Evolutionary conservation across 2,329 filamentous ascomycete genomes (phyloP), one percentile per base, ranked within the genome.

Genomic region (Venturia carpophila): DNA sequence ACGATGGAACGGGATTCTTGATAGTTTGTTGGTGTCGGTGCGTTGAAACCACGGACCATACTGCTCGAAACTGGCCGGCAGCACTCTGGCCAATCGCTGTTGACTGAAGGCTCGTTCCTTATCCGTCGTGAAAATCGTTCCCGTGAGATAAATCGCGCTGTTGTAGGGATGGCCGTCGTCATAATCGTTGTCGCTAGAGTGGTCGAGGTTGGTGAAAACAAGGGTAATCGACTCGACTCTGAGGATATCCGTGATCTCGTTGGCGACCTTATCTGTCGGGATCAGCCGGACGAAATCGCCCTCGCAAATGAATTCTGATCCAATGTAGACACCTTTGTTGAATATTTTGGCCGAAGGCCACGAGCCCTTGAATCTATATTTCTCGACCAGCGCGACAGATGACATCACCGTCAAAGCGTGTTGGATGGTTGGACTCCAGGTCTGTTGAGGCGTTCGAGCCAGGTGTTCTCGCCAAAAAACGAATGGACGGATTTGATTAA

Each of bases 271-370:
- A 17, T 55, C 52, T 42, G 64, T 69, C 63, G 79, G 77, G 64
- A 75, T 73, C 3, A 87, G 71, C 5, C 84, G 81, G 1, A 86
- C 79, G 0, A 77, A 73, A 67, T 87, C 85, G 1, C 82, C 82
- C 5, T 81, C 71, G 5, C 77, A 74, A 13, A 87, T 70, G 39
- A 86, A 73, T 69, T 87, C 85, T 3, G 80, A 70, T 0, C 85
- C 84, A 2, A 87, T 71, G 67, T 80, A 86, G 7, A 86, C 76
- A 0, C 81, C 84, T 61, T 78, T 76, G 66, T 78, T 81, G 63
- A 78, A 79, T n/a, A 87, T 76, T 0, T 73, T 75, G 0, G 82
- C 83, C 19, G 80, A 72, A 0, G 83, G 82, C 82, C 84, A 86
- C 1, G 68, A 71, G 0, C 84, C 84, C 27, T 73, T 76, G 70